Evolutionary conservation across 352 stramenopile genomes (phyloP), one percentile per base, ranked within the genome.

Genomic region (Phytophthora pluvialis): DNA sequence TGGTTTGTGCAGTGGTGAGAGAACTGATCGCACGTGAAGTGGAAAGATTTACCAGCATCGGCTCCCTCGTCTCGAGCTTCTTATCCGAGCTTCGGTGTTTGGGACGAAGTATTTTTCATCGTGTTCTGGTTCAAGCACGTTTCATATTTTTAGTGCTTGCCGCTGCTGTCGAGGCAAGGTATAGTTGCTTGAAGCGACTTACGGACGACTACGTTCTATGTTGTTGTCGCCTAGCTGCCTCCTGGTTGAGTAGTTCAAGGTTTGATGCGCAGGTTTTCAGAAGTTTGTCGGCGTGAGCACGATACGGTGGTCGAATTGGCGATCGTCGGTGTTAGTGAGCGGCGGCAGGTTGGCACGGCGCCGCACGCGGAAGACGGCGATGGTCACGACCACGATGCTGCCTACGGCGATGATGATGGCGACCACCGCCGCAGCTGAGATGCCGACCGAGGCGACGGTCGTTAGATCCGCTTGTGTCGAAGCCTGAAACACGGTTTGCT

Each of bases 261-360:
- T 18, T 12, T 38, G n/a, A n/a, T 21, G n/a, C 29, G 5, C 11
- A 44, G 26, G 15, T 29, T 25, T 44, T 61, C 26, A 74, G 35
- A 59, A 35, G 26, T 72, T 39, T 46, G 63, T 66, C 32, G 68
- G 68, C 4, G 63, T 70, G 43, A 76, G 51, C n/a, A 70, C 56
- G 31, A 73, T 65, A 21, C 48, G 58, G 53, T 72, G 47, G 2
- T 59, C 52, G n/a, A 60, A 57, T 12, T 45, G 51, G 18, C 21
- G 56, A 6, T 62, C 50, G 36, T 54, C 55, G 28, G 26, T 36
- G n/a, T 15, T 26, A 2, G 35, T 38, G 15, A 28, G 28, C 8
- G 35, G 50, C 11, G 53, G 44, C 6, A 43, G 28, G 18, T 28
- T 57, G 29, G 18, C 44, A 21, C 44, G 43, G 40, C 39, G 26